These are phyloP conservation scores for Colletotrichum camelliae DNA, from an alignment of 2,329 filamentous ascomycete genomes.

Conservation along the genomic window DNA sequence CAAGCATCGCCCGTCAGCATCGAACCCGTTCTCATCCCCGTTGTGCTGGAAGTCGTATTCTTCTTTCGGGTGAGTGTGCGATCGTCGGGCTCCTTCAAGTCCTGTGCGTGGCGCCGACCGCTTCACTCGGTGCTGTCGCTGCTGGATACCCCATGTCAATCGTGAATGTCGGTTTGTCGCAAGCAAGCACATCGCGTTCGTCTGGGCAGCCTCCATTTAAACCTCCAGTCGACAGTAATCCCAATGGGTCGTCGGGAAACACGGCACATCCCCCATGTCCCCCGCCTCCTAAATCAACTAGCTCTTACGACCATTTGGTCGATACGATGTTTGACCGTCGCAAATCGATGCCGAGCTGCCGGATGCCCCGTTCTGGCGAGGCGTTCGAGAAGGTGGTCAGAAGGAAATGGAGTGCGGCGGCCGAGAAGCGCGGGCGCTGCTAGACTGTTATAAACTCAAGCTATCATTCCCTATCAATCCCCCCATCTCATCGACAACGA, in stretches of 20 bases:
- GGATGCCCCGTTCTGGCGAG: neutral
- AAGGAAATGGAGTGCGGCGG: neutral
- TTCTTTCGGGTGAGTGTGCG: neutral
- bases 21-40: neutral
- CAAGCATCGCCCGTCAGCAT: neutral
- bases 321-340: neutral
- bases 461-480: neutral
- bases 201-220: neutral
- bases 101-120: neutral
- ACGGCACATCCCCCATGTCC: neutral
- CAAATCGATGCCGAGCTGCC: conserved; percentile 9
- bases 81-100: neutral
- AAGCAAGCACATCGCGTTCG: neutral
- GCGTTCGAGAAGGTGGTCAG: neutral
- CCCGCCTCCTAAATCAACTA: neutral
- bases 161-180: neutral
- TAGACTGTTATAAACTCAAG: neutral
- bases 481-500: neutral
- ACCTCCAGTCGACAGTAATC: neutral
- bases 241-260: neutral
- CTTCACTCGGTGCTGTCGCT: neutral
- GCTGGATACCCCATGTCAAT: neutral
- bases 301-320: neutral
- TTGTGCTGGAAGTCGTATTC: neutral
- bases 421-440: neutral